Evolutionary conservation across 2,329 filamentous ascomycete genomes (phyloP), one percentile per base, ranked within the genome.

Genomic region (Pseudopithomyces maydicus): DNA sequence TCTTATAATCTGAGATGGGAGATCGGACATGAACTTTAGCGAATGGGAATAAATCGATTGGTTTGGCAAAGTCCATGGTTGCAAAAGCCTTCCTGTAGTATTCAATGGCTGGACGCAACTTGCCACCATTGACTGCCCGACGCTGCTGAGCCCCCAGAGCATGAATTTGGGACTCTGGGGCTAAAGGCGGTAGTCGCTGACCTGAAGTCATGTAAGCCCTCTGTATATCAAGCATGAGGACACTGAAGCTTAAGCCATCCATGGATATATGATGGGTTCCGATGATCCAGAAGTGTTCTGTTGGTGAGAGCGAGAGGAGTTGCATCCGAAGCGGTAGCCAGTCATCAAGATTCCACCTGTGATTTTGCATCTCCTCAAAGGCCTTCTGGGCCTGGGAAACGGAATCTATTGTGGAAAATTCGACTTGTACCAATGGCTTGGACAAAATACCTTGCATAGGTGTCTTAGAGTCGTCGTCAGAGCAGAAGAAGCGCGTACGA

Each of bases 241-340:
- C 59, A 10, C 79, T 60, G 3, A 76, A 76, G 43, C 80, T 80
- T 36, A 78, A 57, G 0, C 79, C 81, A 58, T 85, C 83, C 73
- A 85, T 77, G 33, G 74, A 68, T 36, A 85, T 83, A 60, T 84
- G 82, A 56, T 84, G 82, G 44, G 73, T 75, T 1, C 70, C 69
- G 5, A 85, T 45, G 0, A 85, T 38, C 3, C 84, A 56, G 59
- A 70, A 78, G 55, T 81, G 77, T 1, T 58, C 52, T 0, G 66
- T 68, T 1, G 66, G 57, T 0, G 70, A 72, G 11, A 71, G 64
- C 0, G 76, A 66, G 3, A 82, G 64, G 1, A 82, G 64, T 3
- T 64, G 51, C 3, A 79, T 61, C 6, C 69, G 64, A 6, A 80
- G 51, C 2, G 64, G 50, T 4, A 78, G 64, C 10, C 78, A 77